Evolutionary conservation across 2,329 filamentous ascomycete species (phyloP).

Genomic region (Microdochium nivale): DNA sequence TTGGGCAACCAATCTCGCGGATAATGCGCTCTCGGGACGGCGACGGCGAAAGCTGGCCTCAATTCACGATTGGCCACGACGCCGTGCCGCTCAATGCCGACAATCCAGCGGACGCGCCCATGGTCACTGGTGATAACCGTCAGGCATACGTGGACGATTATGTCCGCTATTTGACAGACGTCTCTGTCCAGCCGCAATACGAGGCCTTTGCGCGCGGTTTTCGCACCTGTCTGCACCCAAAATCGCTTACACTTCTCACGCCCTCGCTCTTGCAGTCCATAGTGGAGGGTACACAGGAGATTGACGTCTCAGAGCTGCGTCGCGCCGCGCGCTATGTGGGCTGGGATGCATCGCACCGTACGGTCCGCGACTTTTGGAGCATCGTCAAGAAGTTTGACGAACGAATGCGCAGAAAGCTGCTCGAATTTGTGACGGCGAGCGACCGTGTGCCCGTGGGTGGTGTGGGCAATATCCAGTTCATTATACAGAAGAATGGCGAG

Average conservation of each 20-base stretch:
- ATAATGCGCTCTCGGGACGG: constrained; percentile 39
- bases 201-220: constrained; percentile 78
- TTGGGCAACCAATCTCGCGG: constrained; percentile 47
- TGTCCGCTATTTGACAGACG: constrained; percentile 70
- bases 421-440: constrained; percentile 93
- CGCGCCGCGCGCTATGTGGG: constrained; percentile 71
- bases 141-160: constrained; percentile 76
- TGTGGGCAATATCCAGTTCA: constrained; percentile 72
- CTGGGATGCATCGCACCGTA: constrained; percentile 60
- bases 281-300: constrained; percentile 74
- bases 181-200: constrained; percentile 70
- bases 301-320: constrained; percentile 68
- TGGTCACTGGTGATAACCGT: constrained; percentile 78
- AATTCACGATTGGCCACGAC: constrained; percentile 26
- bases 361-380: constrained; percentile 76
- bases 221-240: constrained; percentile 60
- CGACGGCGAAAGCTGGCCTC: constrained; percentile 42
- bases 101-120: constrained; percentile 46
- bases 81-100: constrained; percentile 19
- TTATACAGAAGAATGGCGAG: constrained; percentile 68
- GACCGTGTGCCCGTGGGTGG: constrained; percentile 86
- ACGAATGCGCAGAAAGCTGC: constrained; percentile 62
- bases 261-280: constrained; percentile 64
- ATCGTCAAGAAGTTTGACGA: constrained; percentile 62
- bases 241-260: constrained; percentile 64